These are phyloP conservation scores for Psilocybe azurescens DNA, from an alignment of 768 basidiomycete genomes.

Conservation along the genomic window DNA sequence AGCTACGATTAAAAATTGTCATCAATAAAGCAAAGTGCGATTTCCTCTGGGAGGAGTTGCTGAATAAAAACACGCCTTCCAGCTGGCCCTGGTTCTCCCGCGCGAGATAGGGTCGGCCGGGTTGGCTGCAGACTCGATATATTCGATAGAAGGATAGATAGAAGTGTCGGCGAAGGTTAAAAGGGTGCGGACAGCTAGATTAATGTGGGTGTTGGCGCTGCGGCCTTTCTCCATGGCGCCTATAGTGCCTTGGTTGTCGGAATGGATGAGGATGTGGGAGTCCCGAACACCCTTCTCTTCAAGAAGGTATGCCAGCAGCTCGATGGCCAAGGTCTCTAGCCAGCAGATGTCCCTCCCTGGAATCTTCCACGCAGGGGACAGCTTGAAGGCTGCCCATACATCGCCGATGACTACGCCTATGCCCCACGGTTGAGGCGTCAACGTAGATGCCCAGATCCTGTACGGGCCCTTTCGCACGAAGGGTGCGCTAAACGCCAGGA, in stretches of 20 bases:
- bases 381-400: constrained; percentile 34
- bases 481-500: constrained; percentile 11
- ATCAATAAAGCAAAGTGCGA: constrained; percentile 17
- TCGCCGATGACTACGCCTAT: constrained; percentile 36
- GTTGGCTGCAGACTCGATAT: constrained; percentile 31
- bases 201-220: constrained; percentile 34
- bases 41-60: constrained; percentile 21
- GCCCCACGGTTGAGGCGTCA: constrained; percentile 46
- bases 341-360: constrained; percentile 14
- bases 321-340: constrained; percentile 31
- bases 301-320: constrained; percentile 24
- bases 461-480: constrained; percentile 9
- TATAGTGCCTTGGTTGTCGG: constrained; percentile 42
- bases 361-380: constrained; percentile 19
- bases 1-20: background rate
- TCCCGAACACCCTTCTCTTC: constrained; percentile 5
- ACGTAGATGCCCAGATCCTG: constrained; percentile 32
- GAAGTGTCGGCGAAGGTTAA: constrained; percentile 11
- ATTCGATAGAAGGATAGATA: constrained; percentile 17
- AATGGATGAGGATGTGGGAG: constrained; percentile 28
- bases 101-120: constrained; percentile 34
- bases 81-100: constrained; percentile 19
- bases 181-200: constrained; percentile 27
- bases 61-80: background rate
- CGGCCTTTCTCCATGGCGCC: constrained; percentile 35